phyloP scores from a whole-genome alignment of 139 green algal species.

The Chlorella sp. region DNA sequence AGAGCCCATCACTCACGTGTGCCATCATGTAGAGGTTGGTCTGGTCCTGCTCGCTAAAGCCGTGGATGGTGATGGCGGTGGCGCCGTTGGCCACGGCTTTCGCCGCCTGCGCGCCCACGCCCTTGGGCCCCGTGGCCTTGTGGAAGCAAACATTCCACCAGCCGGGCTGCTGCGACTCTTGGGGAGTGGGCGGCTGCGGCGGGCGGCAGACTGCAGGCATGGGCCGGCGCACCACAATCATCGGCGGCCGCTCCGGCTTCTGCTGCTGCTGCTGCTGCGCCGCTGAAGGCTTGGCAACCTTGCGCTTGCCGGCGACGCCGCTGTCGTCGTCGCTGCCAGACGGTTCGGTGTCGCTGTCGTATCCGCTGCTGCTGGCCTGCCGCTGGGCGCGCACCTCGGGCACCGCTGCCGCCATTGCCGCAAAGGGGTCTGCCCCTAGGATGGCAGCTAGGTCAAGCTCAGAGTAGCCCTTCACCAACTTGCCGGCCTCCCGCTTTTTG shows the following conservation, averaged over 20 bases:
- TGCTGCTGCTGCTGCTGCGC: neutral
- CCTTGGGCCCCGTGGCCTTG: slow-evolving; percentile 1
- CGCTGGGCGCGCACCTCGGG: neutral
- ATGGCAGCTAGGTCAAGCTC: slow-evolving; percentile 82
- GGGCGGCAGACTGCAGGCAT: slow-evolving; percentile 9
- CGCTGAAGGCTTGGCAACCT: neutral
- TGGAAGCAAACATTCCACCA: slow-evolving; percentile 18
- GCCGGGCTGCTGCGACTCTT: slow-evolving; percentile 10
- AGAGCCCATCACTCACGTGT: slow-evolving; percentile 56
- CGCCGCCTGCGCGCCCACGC: slow-evolving; percentile 3
- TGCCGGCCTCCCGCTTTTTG: slow-evolving; percentile 67
- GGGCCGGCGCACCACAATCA: slow-evolving; percentile 27
- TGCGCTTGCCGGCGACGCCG: neutral
- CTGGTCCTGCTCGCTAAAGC: slow-evolving; percentile 89
- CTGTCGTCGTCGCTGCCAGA: neutral
- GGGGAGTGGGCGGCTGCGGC: neutral
- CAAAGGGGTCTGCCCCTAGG: slow-evolving; percentile 62
- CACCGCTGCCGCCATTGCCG: slow-evolving; percentile 32
- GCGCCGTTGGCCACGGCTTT: neutral
- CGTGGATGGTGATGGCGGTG: slow-evolving; percentile 52
- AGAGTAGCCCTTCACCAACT: slow-evolving; percentile 81
- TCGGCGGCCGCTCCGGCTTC: neutral
- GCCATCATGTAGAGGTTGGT: slow-evolving; percentile 78
- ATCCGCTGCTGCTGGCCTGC: slow-evolving; percentile 6
- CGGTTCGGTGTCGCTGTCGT: slow-evolving; percentile 1